Conservation (phyloP, 2,329 filamentous ascomycete genomes). For the Ascochyta fabae region DNA sequence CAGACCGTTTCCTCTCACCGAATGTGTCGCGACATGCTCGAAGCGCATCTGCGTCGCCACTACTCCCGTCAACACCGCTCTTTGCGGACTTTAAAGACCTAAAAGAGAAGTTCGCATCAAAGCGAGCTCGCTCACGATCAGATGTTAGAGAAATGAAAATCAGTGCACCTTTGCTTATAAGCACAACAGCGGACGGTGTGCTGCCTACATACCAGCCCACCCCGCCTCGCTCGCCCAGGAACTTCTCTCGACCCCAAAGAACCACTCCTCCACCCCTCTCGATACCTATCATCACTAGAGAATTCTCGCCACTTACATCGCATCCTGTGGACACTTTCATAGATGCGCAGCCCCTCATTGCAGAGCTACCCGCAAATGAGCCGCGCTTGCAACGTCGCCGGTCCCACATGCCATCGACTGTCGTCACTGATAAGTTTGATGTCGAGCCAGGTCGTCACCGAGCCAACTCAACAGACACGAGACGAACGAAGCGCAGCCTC, state of each 20-base stretch:
- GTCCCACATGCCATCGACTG: slow-evolving; percentile 29
- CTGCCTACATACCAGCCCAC: slow-evolving; percentile 41
- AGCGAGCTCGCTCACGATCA: slow-evolving; percentile 32
- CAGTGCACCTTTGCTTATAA: slow-evolving; percentile 41
- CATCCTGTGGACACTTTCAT: slow-evolving; percentile 37
- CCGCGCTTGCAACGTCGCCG: slow-evolving; percentile 23
- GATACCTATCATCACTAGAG: slow-evolving; percentile 24
- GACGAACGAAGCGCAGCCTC: slow-evolving; percentile 31
- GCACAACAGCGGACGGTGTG: slow-evolving; percentile 40
- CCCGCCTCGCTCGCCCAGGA: slow-evolving; percentile 24
- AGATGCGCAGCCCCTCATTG: slow-evolving; percentile 24
- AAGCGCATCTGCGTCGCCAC: slow-evolving; percentile 42
- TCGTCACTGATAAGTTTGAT: slow-evolving; percentile 23
- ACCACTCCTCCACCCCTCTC: slow-evolving; percentile 8
- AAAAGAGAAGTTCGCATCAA: slow-evolving; percentile 41
- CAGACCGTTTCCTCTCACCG: slow-evolving; percentile 31
- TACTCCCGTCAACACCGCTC: slow-evolving; percentile 33
- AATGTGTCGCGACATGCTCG: slow-evolving; percentile 35
- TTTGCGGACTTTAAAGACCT: slow-evolving; percentile 42
- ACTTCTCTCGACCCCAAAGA: slow-evolving; percentile 16
- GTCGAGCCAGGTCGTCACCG: slow-evolving; percentile 27
- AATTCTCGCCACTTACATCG: slow-evolving; percentile 43
- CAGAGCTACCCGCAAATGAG: slow-evolving; percentile 17
- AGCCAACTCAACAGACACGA: slow-evolving; percentile 41
- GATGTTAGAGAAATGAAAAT: slow-evolving; percentile 40